Percentiles rank a stretch among this genome's conserved stretches.
Conservation (phyloP, 2,329 filamentous ascomycete species). For the Clarireedia homoeocarpa region DNA sequence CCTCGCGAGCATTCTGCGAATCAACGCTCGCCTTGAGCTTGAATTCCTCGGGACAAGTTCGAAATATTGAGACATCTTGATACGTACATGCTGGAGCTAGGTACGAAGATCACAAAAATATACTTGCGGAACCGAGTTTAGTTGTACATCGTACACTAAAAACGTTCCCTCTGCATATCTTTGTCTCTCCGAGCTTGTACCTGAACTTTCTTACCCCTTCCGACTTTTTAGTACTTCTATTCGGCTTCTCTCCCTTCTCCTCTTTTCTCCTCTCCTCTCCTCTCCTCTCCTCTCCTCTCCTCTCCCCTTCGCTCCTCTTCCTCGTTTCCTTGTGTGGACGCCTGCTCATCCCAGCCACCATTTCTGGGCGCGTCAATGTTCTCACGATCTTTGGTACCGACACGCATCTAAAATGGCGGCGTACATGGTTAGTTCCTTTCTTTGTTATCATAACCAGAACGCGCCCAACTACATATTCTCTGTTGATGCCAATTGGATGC, state of each 20-base stretch:
- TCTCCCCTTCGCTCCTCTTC: neutral
- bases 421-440: constrained; percentile 7
- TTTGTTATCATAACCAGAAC: too few relatives aligned
- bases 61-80: too few relatives aligned
- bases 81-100: too few relatives aligned
- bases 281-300: neutral
- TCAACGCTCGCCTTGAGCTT: too few relatives aligned
- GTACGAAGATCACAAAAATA: too few relatives aligned
- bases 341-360: neutral
- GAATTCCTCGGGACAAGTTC: too few relatives aligned
- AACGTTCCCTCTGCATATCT: too few relatives aligned
- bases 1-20: too few relatives aligned
- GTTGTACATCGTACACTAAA: too few relatives aligned
- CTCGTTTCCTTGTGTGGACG: neutral
- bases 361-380: constrained; percentile 7
- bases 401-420: constrained; percentile 5
- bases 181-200: neutral
- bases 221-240: constrained; percentile 1
- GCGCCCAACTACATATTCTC: too few relatives aligned
- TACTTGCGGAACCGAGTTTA: too few relatives aligned
- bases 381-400: neutral
- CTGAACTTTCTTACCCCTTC: neutral
- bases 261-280: neutral
- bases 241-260: neutral
- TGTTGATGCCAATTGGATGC: too few relatives aligned